Percentiles rank a stretch among this genome's conserved stretches.
phyloP scores from a whole-genome alignment of 805 yeast genomes.

The Saturnispora galanensis region DNA sequence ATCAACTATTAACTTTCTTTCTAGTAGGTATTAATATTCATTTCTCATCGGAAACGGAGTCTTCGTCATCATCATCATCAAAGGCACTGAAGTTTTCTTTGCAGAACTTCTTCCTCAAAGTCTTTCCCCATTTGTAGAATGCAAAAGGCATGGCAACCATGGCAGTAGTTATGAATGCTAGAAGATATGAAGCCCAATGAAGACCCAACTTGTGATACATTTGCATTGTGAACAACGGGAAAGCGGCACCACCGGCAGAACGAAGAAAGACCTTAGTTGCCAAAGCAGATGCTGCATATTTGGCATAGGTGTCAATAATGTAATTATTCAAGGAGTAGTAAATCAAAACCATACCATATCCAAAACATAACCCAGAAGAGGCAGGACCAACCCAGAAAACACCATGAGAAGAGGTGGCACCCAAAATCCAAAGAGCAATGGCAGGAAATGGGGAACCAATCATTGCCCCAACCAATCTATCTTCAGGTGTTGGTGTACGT shows the following conservation, averaged over 20 bases:
- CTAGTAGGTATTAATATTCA: neutral
- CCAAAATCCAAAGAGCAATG: slow-evolving; percentile 66
- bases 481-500: slow-evolving; percentile 68
- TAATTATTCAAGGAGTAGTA: slow-evolving; percentile 61
- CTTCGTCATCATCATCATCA: slow-evolving; percentile 15
- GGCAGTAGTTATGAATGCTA: slow-evolving; percentile 68
- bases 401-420: slow-evolving; percentile 65
- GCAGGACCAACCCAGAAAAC: slow-evolving; percentile 62
- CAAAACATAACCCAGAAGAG: slow-evolving; percentile 48
- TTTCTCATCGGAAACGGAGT: slow-evolving; percentile 1
- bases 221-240: slow-evolving; percentile 72
- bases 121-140: slow-evolving; percentile 58
- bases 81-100: slow-evolving; percentile 48
- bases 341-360: slow-evolving; percentile 52
- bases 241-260: slow-evolving; percentile 80
- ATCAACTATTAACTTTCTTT: neutral
- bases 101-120: slow-evolving; percentile 53
- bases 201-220: slow-evolving; percentile 68
- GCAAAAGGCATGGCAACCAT: slow-evolving; percentile 67
- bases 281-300: slow-evolving; percentile 70
- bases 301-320: slow-evolving; percentile 82
- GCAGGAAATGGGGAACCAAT: slow-evolving; percentile 78
- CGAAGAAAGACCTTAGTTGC: slow-evolving; percentile 76
- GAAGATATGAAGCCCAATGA: slow-evolving; percentile 73
- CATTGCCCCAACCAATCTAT: slow-evolving; percentile 72